Evolutionary conservation across 2,329 filamentous ascomycete species (phyloP).

Genomic region (Alternaria burnsii): DNA sequence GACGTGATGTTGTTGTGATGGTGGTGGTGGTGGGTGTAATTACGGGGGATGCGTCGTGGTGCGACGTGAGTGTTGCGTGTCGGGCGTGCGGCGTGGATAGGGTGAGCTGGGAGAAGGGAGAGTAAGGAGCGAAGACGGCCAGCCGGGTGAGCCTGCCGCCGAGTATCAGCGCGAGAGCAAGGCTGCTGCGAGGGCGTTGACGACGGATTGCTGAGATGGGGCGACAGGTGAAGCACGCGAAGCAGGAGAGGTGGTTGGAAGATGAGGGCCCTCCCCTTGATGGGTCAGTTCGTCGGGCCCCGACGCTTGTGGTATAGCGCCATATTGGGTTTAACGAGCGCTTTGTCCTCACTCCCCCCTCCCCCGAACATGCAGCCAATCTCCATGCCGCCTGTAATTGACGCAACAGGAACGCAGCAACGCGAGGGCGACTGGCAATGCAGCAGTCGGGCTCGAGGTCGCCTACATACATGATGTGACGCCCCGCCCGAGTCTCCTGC

Average conservation of each 20-base stretch:
- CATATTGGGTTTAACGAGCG: slow-evolving; percentile 11
- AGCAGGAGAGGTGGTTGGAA: slow-evolving; percentile 32
- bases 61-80: slow-evolving; percentile 36
- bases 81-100: slow-evolving; percentile 34
- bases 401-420: background rate
- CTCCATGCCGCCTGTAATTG: background rate
- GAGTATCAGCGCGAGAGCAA: slow-evolving; percentile 37
- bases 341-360: slow-evolving; percentile 16
- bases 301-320: slow-evolving; percentile 19
- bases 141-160: slow-evolving; percentile 38
- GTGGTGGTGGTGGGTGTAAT: slow-evolving; percentile 9
- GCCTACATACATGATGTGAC: no score
- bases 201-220: slow-evolving; percentile 32
- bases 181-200: slow-evolving; percentile 31
- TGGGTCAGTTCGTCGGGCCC: slow-evolving; percentile 20
- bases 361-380: slow-evolving; percentile 2
- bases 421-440: background rate
- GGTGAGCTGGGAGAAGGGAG: slow-evolving; percentile 33
- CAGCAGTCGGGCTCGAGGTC: no score
- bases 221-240: slow-evolving; percentile 29
- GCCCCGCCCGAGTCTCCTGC: background rate
- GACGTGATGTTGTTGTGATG: slow-evolving; percentile 14
- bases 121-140: slow-evolving; percentile 48
- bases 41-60: slow-evolving; percentile 26
- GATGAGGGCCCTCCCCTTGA: slow-evolving; percentile 20